Evolutionary conservation across 805 yeast genomes (phyloP).

Genomic region (Candida boleticola): DNA sequence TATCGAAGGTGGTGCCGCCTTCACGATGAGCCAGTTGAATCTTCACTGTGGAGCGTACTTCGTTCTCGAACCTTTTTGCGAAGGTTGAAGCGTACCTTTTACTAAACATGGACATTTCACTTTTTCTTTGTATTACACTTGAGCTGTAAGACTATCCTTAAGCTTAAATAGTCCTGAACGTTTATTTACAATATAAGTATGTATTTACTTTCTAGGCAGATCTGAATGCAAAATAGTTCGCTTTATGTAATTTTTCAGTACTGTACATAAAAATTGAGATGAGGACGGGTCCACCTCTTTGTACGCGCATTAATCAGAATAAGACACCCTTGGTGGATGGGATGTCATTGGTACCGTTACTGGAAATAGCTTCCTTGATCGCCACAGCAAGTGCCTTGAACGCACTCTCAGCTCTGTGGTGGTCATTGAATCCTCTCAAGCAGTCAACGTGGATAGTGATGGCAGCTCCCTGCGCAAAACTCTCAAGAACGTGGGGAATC

Average conservation of each 20-base stretch:
- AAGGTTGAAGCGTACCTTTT: not conserved
- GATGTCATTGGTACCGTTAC: slow-evolving; percentile 84
- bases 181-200: not conserved
- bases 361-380: slow-evolving; percentile 76
- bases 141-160: too few relatives aligned
- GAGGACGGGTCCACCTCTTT: too few relatives aligned
- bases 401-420: slow-evolving; percentile 94
- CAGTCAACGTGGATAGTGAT: slow-evolving; percentile 94
- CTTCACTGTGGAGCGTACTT: slow-evolving; percentile 3
- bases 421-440: slow-evolving; percentile 90
- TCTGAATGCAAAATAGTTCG: not conserved
- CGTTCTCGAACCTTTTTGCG: not conserved
- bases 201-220: too few relatives aligned
- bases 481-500: slow-evolving; percentile 96
- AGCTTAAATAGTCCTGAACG: too few relatives aligned
- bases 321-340: slow-evolving; percentile 97
- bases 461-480: slow-evolving; percentile 90
- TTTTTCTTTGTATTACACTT: too few relatives aligned
- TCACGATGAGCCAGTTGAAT: not conserved
- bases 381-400: slow-evolving; percentile 96
- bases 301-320: slow-evolving; percentile 36
- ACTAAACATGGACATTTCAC: not conserved
- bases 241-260: not conserved
- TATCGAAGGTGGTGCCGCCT: slow-evolving; percentile 19
- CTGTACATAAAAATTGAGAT: not conserved